Conservation (phyloP, 192 early-diverging fungal genomes). For the Umbelopsis ramanniana region DNA sequence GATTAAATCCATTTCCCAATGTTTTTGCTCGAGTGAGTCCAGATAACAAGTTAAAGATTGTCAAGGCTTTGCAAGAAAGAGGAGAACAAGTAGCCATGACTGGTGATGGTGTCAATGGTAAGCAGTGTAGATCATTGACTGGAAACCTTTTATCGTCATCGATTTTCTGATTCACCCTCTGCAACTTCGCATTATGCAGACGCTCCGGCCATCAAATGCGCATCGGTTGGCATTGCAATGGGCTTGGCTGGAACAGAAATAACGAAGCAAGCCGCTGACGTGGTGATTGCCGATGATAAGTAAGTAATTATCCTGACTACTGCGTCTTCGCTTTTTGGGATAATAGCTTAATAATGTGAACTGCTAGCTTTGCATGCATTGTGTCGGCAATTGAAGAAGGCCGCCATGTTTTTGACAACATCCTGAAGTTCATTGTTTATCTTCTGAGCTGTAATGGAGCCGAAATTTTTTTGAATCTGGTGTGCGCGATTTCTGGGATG, state of each 20-base stretch:
- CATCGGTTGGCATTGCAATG: slow-evolving; percentile 98
- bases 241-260: slow-evolving; percentile 95
- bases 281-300: slow-evolving; percentile 93
- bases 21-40: slow-evolving; percentile 98
- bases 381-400: slow-evolving; percentile 94
- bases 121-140: neutral
- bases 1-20: slow-evolving; percentile 85
- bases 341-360: neutral
- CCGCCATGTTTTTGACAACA: slow-evolving; percentile 96
- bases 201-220: slow-evolving; percentile 94
- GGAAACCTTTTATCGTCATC: neutral
- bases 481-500: slow-evolving; percentile 75
- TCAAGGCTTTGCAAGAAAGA: slow-evolving; percentile 83
- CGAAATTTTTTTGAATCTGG: slow-evolving; percentile 90
- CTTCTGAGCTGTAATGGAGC: slow-evolving; percentile 93
- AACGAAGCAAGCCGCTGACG: slow-evolving; percentile 98
- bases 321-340: neutral
- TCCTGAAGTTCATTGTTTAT: slow-evolving; percentile 96
- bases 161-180: no score
- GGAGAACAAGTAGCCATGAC: slow-evolving; percentile 88
- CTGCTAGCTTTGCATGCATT: slow-evolving; percentile 80
- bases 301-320: neutral
- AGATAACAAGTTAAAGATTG: slow-evolving; percentile 97
- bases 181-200: slow-evolving; percentile 49
- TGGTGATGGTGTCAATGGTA: slow-evolving; percentile 92